Evolutionary conservation across 2,329 filamentous ascomycete genomes (phyloP), one percentile per base, ranked within the genome.

Genomic region (Aspergillus pseudoviridinutans): DNA sequence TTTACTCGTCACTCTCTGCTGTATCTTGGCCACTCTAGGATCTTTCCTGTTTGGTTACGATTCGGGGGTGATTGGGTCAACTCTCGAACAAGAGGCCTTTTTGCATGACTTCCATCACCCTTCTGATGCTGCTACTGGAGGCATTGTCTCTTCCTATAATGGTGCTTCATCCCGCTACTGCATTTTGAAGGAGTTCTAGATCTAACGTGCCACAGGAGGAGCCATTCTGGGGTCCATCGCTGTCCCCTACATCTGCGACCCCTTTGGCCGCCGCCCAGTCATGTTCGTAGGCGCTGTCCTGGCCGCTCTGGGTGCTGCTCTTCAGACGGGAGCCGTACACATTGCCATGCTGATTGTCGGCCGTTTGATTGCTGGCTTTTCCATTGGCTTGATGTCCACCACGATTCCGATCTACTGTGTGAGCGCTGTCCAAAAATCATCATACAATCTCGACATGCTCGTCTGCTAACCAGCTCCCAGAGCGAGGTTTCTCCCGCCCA

Each of bases 41-140:
- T 79, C 79, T 41, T 76, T 80, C 55, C 69, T 80, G 14, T 79
- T 80, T 61, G 79, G 79, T 51, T 81, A 80, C 65, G 79, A 81
- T 61, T 68, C 70, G 1, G 73, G 73, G 24, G 69, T 76, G 25
- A 74, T 76, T 53, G 66, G 68, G 22, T 75, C 73, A 0, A 73
- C 65, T 29, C 74, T 75, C 51, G 68, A 68, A 27, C 68, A 74
- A 35, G 56, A 68, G 41, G 67, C 70, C n/a, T 75, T 76, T 50
- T 53, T 66, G 7, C 46, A 55, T 9, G 65, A 61, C 49, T 74
- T 76, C 29, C 64, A 66, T 1, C 62, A 66, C 46, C 61, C 68
- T 4, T 70, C 69, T 20, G 71, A 72, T 58, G 66, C 71, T 9
- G 66, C 62, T 3, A 71, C 68, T 1, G 74, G 74, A 3, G 74